A percentile compares a stretch with the other conserved stretches of the same genome.
These are phyloP conservation scores for Maudiozyma bulderi DNA, from an alignment of 805 yeast species.

Conservation along the genomic window DNA sequence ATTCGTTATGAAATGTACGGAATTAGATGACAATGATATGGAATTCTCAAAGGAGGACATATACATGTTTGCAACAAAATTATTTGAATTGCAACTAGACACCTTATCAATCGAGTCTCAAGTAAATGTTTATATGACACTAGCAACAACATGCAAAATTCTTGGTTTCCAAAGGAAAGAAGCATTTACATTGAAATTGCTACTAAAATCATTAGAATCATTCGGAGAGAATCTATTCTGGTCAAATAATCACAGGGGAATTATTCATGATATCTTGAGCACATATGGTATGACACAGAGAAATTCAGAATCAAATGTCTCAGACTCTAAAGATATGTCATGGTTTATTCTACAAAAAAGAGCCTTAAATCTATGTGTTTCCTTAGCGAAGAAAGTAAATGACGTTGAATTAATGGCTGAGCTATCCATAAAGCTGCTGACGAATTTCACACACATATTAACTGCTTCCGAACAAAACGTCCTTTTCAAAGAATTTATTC, in stretches of 20 bases:
- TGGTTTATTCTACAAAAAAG: constrained; percentile 55
- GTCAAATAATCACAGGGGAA: constrained; percentile 30
- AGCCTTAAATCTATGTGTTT: constrained; percentile 41
- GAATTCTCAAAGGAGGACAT: constrained; percentile 33
- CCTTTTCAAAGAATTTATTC: constrained; percentile 24
- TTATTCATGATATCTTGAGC: constrained; percentile 41
- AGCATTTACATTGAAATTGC: constrained; percentile 57
- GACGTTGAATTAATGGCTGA: constrained; percentile 37
- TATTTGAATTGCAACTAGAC: constrained; percentile 37
- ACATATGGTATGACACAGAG: constrained; percentile 44
- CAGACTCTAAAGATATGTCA: constrained; percentile 26
- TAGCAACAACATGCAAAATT: constrained; percentile 55
- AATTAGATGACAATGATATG: neutral
- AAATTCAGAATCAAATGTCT: constrained; percentile 26
- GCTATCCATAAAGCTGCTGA: constrained; percentile 45
- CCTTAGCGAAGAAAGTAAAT: constrained; percentile 42
- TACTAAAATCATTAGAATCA: constrained; percentile 45
- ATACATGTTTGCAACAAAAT: constrained; percentile 36
- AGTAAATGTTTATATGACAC: constrained; percentile 50
- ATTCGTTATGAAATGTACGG: constrained; percentile 8
- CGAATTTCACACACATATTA: constrained; percentile 46
- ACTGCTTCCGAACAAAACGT: constrained; percentile 48
- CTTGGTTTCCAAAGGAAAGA: constrained; percentile 58
- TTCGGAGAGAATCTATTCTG: constrained; percentile 21
- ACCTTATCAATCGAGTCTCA: constrained; percentile 44